Conservation (phyloP, 257 asterid species). For the Vinca minor region DNA sequence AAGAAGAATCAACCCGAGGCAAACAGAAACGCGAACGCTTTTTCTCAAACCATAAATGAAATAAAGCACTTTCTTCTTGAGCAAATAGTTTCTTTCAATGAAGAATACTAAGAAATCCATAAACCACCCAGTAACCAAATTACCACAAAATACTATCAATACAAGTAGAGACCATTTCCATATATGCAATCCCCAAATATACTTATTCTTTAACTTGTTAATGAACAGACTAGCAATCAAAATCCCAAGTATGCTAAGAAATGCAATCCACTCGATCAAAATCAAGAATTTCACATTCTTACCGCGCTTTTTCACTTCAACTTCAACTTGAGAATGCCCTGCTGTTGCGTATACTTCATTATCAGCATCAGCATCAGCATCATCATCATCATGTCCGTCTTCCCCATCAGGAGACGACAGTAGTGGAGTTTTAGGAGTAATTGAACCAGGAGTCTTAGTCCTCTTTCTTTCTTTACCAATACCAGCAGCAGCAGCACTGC, state of each 20-base stretch:
- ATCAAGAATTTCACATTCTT: constrained; percentile 32
- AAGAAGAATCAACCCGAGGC: constrained; percentile 51
- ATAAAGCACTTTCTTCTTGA: constrained; percentile 59
- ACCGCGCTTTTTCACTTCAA: constrained; percentile 21
- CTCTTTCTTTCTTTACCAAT: constrained; percentile 1
- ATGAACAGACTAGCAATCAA: constrained; percentile 36
- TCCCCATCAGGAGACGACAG: constrained; percentile 35
- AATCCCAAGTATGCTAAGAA: constrained; percentile 27
- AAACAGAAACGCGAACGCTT: constrained; percentile 47
- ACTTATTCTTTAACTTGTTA: constrained; percentile 9
- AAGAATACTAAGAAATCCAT: constrained; percentile 39
- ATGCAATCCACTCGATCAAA: constrained; percentile 40
- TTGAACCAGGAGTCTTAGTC: constrained; percentile 29
- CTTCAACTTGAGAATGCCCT: constrained; percentile 10
- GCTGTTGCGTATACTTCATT: constrained; percentile 39
- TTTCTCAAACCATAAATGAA: constrained; percentile 48
- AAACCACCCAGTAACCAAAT: constrained; percentile 51
- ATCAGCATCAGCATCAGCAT: constrained; percentile 39
- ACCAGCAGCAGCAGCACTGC: constrained; percentile 19
- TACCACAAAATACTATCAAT: constrained; percentile 59
- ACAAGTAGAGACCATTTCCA: constrained; percentile 67
- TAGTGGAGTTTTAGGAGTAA: constrained; percentile 57
- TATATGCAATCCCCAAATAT: constrained; percentile 31
- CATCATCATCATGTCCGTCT: constrained; percentile 36
- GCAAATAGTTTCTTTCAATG: constrained; percentile 47